These are phyloP conservation scores for Silene vulgaris DNA, from an alignment of 179 eudicot genomes.

Conservation along the genomic window DNA sequence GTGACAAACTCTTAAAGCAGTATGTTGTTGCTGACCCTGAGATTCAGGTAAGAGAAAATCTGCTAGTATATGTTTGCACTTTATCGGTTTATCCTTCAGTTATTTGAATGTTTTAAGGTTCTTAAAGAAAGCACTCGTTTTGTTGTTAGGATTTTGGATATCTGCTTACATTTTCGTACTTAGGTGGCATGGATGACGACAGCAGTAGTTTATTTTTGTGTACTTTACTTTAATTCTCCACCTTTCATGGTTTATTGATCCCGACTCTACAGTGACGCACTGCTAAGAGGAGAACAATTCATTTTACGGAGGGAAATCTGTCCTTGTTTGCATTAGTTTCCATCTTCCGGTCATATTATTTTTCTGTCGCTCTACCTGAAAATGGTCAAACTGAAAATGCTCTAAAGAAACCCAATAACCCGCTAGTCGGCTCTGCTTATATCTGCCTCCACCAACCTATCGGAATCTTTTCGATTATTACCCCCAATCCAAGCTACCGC, in stretches of 20 bases:
- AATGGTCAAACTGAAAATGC: not conserved
- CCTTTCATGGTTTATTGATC: not conserved
- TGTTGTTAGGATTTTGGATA: not conserved
- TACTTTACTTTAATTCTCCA: not conserved
- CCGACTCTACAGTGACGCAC: not conserved
- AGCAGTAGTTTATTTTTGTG: not conserved
- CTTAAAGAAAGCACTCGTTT: not conserved
- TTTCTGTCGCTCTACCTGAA: not conserved
- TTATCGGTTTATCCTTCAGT: not conserved
- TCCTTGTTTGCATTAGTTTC: not conserved
- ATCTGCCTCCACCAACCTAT: not conserved
- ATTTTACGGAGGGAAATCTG: not conserved
- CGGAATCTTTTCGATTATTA: not conserved
- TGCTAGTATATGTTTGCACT: not conserved
- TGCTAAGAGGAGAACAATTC: not conserved
- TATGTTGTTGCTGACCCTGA: slow-evolving; percentile 98
- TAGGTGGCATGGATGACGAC: slow-evolving; percentile 12
- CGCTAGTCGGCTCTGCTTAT: not conserved
- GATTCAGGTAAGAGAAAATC: slow-evolving; percentile 56
- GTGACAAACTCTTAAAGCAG: slow-evolving; percentile 91
- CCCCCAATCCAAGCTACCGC: not conserved
- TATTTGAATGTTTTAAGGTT: not conserved
- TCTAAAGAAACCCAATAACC: no score
- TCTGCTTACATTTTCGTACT: not conserved
- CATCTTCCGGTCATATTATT: not conserved